phyloP scores from a whole-genome alignment of 2,329 filamentous ascomycete species.

The Aureobasidium melanogenum region DNA sequence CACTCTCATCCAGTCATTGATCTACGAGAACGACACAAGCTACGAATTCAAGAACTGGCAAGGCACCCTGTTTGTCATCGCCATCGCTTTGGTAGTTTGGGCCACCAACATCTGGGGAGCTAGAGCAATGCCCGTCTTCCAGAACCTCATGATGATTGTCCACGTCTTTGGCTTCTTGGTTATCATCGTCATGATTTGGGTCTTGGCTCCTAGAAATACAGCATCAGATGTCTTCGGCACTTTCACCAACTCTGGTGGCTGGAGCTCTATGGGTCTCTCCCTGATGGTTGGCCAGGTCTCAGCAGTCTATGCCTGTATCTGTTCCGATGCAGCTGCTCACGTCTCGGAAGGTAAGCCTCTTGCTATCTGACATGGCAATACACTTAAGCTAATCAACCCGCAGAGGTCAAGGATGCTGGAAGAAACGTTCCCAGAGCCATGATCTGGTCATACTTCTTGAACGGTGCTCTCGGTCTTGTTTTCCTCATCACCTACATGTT shows the following conservation, averaged over 20 bases:
- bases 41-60: constrained; percentile 34
- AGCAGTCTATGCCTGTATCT: constrained; percentile 10
- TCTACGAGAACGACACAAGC: constrained; percentile 24
- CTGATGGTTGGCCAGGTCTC: constrained; percentile 31
- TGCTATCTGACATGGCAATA: too few relatives aligned
- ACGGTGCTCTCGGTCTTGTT: constrained; percentile 17
- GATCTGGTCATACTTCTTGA: constrained; percentile 31
- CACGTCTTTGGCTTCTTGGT: constrained; percentile 47
- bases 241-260: constrained; percentile 40
- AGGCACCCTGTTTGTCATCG: constrained; percentile 40
- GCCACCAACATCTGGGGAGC: constrained; percentile 32
- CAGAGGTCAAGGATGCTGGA: constrained; percentile 35
- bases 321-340: constrained; percentile 6
- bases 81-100: constrained; percentile 38
- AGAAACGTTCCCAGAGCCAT: constrained; percentile 34
- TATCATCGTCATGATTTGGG: constrained; percentile 39
- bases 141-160: constrained; percentile 32
- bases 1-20: constrained; percentile 29
- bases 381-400: constrained; percentile 12
- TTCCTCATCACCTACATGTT: constrained; percentile 27
- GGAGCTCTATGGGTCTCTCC: constrained; percentile 36
- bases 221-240: constrained; percentile 37
- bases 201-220: constrained; percentile 33
- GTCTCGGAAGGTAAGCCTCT: background rate
- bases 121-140: constrained; percentile 28